Evolutionary conservation across 257 asterid species (phyloP).

Genomic region (Cynanchum wilfordii): DNA sequence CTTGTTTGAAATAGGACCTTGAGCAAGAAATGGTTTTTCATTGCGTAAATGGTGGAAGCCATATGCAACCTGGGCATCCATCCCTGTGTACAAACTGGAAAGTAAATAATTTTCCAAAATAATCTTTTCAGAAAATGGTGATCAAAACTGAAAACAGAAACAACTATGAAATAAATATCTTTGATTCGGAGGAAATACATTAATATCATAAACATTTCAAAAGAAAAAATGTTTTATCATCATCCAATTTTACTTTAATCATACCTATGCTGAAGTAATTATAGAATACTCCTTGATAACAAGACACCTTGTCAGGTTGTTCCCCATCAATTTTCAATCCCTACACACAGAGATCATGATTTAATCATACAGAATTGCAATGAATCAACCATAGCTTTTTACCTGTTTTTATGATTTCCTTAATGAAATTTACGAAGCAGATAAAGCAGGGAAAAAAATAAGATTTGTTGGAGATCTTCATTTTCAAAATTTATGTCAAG

Average conservation of each 20-base stretch:
- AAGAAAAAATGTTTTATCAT: background rate
- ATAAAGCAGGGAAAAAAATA: background rate
- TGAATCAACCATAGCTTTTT: background rate
- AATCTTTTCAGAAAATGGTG: background rate
- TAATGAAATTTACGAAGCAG: background rate
- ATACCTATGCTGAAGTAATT: constrained; percentile 97
- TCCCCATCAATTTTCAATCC: constrained; percentile 61
- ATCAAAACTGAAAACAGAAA: background rate
- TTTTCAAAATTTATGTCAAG: background rate
- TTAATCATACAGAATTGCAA: background rate
- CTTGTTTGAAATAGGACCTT: constrained; percentile 92
- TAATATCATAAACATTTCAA: background rate
- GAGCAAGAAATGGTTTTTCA: constrained; percentile 88
- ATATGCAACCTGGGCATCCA: constrained; percentile 97
- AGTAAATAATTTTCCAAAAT: constrained; percentile 12
- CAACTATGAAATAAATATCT: background rate
- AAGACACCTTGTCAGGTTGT: constrained; percentile 58
- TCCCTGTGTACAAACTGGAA: constrained; percentile 46
- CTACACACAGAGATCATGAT: constrained; percentile 35
- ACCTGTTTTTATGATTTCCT: background rate
- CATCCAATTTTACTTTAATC: background rate
- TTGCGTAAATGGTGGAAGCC: constrained; percentile 95
- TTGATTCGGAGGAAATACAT: background rate
- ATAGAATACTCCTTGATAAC: constrained; percentile 85
- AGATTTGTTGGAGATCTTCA: background rate